Evolutionary conservation across 176 grass and related monocot species (phyloP), one percentile per base, ranked within the genome.

Genomic region (Miscanthus lutarioriparius): DNA sequence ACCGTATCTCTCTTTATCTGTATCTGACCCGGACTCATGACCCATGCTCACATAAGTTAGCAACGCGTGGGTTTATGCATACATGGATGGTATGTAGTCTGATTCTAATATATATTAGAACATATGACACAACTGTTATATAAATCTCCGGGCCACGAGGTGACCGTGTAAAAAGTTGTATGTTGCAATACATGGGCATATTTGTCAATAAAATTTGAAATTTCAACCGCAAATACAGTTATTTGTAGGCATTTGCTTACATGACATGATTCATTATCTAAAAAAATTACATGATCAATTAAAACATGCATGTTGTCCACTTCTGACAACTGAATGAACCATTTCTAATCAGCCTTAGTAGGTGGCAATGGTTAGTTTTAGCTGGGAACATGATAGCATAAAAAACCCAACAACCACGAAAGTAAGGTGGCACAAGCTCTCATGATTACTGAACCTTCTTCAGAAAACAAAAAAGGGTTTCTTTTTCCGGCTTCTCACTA

Each of bases 391-490:
- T 80, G 70, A 84, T 79, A 62, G 67, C 81, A 88, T 84, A 13
- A 36, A 74, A 80, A 84, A 47, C 4, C 76, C 81, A 85, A 62
- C 82, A 69, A 80, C 76, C 36, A 75, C 48, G 67, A 84, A 84
- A 66, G 77, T 76, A 70, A 70, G 17, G 87, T 47, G 70, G 75
- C 64, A 81, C 47, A 89, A 76, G 61, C 70, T 75, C 80, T 79
- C 38, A 80, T 80, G 35, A 89, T 89, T 67, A 80, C 62, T 75
- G 16, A 75, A 69, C 82, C 53, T 89, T 85, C 62, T 89, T 35
- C 36, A 8, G 68, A 75, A 67, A 80, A 74, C 28, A 58, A 76
- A 76, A 81, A 67, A 10, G 35, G 4, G 1, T 26, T 26, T 26
- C 41, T 37, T 67, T 36, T 66, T 58, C 35, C 68, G 32, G 23